phyloP scores from a whole-genome alignment of 1,139 yeast genomes.

The Pneumocystis carinii region DNA sequence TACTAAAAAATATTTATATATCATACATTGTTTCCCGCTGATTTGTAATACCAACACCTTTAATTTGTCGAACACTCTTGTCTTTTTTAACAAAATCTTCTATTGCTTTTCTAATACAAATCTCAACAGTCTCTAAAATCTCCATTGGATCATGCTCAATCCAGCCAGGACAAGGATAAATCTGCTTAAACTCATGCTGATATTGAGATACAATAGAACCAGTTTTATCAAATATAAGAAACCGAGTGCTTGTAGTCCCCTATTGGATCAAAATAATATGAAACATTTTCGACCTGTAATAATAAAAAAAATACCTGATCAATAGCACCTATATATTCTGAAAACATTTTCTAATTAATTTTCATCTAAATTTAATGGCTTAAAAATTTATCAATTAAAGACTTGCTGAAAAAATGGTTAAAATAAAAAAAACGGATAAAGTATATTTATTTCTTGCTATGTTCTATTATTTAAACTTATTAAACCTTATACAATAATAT shows the following conservation, averaged over 20 bases:
- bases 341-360: not conserved
- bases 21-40: not conserved
- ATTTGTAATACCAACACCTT: slow-evolving; percentile 26
- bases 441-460: too few species aligned
- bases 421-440: too few species aligned
- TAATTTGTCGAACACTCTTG: slow-evolving; percentile 21
- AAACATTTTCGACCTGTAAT: not conserved
- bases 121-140: slow-evolving; percentile 54
- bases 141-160: slow-evolving; percentile 88
- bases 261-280: slow-evolving; percentile 29
- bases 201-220: slow-evolving; percentile 75
- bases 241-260: slow-evolving; percentile 91
- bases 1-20: slow-evolving; percentile 30
- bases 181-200: slow-evolving; percentile 55
- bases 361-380: not conserved
- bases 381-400: too few species aligned
- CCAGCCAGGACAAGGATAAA: slow-evolving; percentile 41
- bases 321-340: slow-evolving; percentile 12
- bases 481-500: too few species aligned
- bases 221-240: slow-evolving; percentile 56
- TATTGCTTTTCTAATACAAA: slow-evolving; percentile 26
- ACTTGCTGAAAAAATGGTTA: too few species aligned
- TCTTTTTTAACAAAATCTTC: slow-evolving; percentile 22
- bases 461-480: too few species aligned
- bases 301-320: slow-evolving; percentile 5